Evolutionary conservation across 192 early-diverging fungal genomes (phyloP).

Genomic region (Umbelopsis isabellina): DNA sequence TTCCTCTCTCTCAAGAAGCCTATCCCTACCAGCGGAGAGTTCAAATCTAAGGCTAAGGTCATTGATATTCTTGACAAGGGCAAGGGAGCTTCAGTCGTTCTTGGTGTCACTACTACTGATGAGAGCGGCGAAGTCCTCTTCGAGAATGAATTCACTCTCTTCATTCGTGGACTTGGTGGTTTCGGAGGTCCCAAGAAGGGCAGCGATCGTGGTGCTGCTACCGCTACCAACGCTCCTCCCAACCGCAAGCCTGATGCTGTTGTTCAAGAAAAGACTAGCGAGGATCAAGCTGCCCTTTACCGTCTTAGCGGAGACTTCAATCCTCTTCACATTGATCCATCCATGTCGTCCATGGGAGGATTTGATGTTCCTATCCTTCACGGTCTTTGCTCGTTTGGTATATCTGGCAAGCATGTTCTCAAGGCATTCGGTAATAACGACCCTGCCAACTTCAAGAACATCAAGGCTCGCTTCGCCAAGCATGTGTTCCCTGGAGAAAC

Average conservation of each 20-base stretch:
- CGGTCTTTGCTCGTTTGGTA: slow-evolving; percentile 92
- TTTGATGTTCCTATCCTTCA: slow-evolving; percentile 98
- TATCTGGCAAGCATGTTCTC: slow-evolving; percentile 90
- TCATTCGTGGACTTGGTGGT: slow-evolving; percentile 91
- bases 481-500: slow-evolving; percentile 97
- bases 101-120: slow-evolving; percentile 85
- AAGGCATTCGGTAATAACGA: slow-evolving; percentile 72
- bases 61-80: slow-evolving; percentile 98
- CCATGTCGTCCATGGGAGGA: slow-evolving; percentile 91
- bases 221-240: slow-evolving; percentile 80
- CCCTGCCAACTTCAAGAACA: slow-evolving; percentile 70
- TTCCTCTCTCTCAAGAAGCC: slow-evolving; percentile 87
- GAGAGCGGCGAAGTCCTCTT: slow-evolving; percentile 72
- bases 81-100: slow-evolving; percentile 83
- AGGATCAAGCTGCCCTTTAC: slow-evolving; percentile 95
- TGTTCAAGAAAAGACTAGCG: slow-evolving; percentile 82
- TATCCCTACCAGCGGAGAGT: slow-evolving; percentile 81
- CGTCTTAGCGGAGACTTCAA: slow-evolving; percentile 93
- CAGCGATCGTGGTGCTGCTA: slow-evolving; percentile 74
- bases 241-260: slow-evolving; percentile 84
- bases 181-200: slow-evolving; percentile 83
- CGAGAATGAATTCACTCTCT: slow-evolving; percentile 90
- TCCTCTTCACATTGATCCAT: slow-evolving; percentile 97
- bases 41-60: slow-evolving; percentile 75
- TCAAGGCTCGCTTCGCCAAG: slow-evolving; percentile 91